Conservation (phyloP, 768 basidiomycete genomes). For the Xerocomus brunneocitrinus region DNA sequence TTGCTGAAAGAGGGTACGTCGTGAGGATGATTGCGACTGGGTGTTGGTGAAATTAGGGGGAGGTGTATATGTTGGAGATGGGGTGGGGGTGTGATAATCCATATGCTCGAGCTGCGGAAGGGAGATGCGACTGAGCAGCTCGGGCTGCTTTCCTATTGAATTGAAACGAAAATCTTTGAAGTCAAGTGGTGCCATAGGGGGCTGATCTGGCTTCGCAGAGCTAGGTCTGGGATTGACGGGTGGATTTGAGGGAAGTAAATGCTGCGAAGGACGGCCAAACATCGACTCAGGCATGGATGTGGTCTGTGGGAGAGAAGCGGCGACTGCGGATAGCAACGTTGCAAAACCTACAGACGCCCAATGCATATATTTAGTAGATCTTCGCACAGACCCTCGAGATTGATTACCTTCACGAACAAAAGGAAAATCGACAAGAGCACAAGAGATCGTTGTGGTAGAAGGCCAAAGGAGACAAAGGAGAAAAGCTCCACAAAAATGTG, state of each 20-base stretch:
- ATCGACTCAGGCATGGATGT: conserved; percentile 27
- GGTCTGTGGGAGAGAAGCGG: conserved; percentile 13
- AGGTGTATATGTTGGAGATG: conserved; percentile 13
- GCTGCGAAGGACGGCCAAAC: conserved; percentile 26
- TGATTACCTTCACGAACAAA: conserved; percentile 12
- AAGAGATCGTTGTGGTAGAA: neutral
- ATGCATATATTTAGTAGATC: conserved; percentile 15
- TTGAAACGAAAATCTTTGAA: conserved; percentile 46
- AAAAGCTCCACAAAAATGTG: neutral
- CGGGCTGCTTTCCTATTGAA: conserved; percentile 51
- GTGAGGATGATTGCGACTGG: conserved; percentile 10
- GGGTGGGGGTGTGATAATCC: conserved; percentile 27
- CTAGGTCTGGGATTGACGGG: neutral
- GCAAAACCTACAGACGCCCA: conserved; percentile 4
- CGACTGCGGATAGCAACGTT: conserved; percentile 6
- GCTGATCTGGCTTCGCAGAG: neutral
- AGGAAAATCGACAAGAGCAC: neutral
- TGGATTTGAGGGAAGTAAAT: conserved; percentile 20
- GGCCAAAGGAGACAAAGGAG: neutral
- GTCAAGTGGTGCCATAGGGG: conserved; percentile 14
- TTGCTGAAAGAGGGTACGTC: conserved; percentile 22
- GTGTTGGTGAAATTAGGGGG: conserved; percentile 1
- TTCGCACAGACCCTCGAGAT: neutral
- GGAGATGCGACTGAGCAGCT: conserved; percentile 49
- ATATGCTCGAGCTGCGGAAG: conserved; percentile 25